Base-by-base conservation (phyloP, 73 alveolate genomes). In the Paramecium sexaurelia region DNA sequence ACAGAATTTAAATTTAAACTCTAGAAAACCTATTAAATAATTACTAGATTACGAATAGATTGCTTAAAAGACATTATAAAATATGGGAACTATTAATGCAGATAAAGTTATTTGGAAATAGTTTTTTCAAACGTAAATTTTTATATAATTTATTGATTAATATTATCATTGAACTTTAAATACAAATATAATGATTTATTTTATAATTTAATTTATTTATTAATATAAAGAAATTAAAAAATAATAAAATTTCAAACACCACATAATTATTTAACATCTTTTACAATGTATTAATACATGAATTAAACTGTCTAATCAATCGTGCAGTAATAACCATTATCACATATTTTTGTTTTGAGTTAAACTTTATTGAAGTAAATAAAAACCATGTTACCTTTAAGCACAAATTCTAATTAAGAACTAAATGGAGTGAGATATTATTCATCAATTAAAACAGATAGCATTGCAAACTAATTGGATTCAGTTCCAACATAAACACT, bases 141-240 rank as follows among this genome's bases (percentile, higher is more conserved):
- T 78, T 78, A 43, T 43, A 7, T 78, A 78, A 78, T 78, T 40
- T 78, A 43, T 78, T 78, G 90, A 78, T 78, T 78, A 78, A 78
- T 78, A 39, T 45, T 78, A 78, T 78, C 68, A 71, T 71, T 71
- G 83, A 61, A 61, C 11, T n/a, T n/a, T n/a, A n/a, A 17, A 51
- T 51, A 17, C 17, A 17, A 6, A 51, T 43, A 1, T 43, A 10
- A 11, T 7, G 0, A 10, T 35, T 35, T 35, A 35, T 35, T 35
- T 35, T 35, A 35, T 35, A 35, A 35, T 35, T 35, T 35, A n/a
- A n/a, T 35, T 4, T 35, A 35, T 4, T 35, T 35, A 35, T 35
- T 35, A 4, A 35, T 4, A 4, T 6, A 6, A 4, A 35, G 41
- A 35, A 13, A 47, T 13, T 11, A 7, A 11, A 47, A 47, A 15